Percentiles rank a stretch among this genome's conserved stretches.
These are phyloP conservation scores for Austroboletus novae-zelandiae DNA, from an alignment of 1,284 basidiomycete genomes.

Conservation along the genomic window DNA sequence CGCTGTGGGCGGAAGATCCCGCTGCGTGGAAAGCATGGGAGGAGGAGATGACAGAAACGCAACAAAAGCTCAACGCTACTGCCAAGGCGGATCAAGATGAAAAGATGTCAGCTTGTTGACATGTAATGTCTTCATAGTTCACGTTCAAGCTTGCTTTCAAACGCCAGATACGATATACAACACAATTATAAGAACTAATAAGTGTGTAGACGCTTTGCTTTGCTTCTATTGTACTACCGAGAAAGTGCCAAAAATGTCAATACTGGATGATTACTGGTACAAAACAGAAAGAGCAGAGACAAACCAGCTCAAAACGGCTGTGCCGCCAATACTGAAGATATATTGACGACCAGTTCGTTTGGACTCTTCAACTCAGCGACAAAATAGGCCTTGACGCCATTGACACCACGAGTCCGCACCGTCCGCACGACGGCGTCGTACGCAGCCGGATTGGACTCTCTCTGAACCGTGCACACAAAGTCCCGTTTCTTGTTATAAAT, in stretches of 20 bases:
- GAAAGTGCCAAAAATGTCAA: neutral
- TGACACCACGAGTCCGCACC: slow-evolving; percentile 42
- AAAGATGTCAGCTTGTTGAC: neutral
- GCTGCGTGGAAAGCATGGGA: slow-evolving; percentile 36
- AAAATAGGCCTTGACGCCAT: slow-evolving; percentile 55
- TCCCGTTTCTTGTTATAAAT: slow-evolving; percentile 54
- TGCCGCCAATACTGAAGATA: slow-evolving; percentile 48
- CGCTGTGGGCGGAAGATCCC: slow-evolving; percentile 33
- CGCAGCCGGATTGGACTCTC: slow-evolving; percentile 32
- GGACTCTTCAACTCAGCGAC: slow-evolving; percentile 46
- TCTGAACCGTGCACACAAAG: slow-evolving; percentile 43
- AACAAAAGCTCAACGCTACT: slow-evolving; percentile 27
- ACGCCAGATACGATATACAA: neutral
- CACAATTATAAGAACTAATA: too few relatives aligned
- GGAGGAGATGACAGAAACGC: slow-evolving; percentile 36
- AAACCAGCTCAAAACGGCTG: slow-evolving; percentile 38
- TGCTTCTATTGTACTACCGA: too few relatives aligned
- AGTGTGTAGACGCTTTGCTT: too few relatives aligned
- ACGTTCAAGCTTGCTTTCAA: too few relatives aligned
- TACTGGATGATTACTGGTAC: neutral
- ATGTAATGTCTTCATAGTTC: neutral
- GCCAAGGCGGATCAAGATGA: neutral
- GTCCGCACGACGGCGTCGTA: slow-evolving; percentile 41
- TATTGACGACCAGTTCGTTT: slow-evolving; percentile 48
- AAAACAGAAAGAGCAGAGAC: neutral